Evolutionary conservation across 176 grass and related monocot genomes (phyloP).

Genomic region (Tillandsia fasciculata): DNA sequence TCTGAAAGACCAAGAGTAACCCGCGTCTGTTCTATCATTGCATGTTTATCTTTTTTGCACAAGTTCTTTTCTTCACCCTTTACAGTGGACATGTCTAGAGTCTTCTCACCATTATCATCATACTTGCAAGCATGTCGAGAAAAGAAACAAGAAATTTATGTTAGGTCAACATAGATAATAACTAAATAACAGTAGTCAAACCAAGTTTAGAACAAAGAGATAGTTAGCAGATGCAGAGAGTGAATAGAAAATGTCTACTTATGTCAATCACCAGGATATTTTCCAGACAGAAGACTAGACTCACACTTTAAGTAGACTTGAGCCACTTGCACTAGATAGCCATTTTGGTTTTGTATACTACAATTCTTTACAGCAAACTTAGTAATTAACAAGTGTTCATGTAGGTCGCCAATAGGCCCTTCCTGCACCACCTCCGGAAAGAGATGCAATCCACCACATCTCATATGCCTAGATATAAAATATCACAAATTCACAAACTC

Average conservation of each 20-base stretch:
- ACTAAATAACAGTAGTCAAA: neutral
- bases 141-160: slow-evolving; percentile 5
- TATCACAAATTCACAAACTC: too few relatives aligned
- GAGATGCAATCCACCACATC: too few relatives aligned
- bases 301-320: too few relatives aligned
- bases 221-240: neutral
- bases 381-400: too few relatives aligned
- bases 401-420: too few relatives aligned
- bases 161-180: neutral
- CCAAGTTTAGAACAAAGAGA: neutral
- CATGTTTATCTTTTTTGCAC: slow-evolving; percentile 90
- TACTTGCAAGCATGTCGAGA: slow-evolving; percentile 26
- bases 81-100: slow-evolving; percentile 50
- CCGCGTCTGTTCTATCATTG: slow-evolving; percentile 89
- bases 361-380: too few relatives aligned
- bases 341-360: too few relatives aligned
- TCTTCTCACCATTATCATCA: slow-evolving; percentile 44
- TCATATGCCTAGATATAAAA: too few relatives aligned
- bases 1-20: slow-evolving; percentile 92
- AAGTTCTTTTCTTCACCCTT: slow-evolving; percentile 79
- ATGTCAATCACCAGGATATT: too few relatives aligned
- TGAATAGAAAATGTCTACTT: neutral
- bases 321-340: too few relatives aligned
- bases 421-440: too few relatives aligned
- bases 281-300: too few relatives aligned